Evolutionary conservation across 192 early-diverging fungal genomes (phyloP).

Genomic region (Thoreauomyces humboldtii): DNA sequence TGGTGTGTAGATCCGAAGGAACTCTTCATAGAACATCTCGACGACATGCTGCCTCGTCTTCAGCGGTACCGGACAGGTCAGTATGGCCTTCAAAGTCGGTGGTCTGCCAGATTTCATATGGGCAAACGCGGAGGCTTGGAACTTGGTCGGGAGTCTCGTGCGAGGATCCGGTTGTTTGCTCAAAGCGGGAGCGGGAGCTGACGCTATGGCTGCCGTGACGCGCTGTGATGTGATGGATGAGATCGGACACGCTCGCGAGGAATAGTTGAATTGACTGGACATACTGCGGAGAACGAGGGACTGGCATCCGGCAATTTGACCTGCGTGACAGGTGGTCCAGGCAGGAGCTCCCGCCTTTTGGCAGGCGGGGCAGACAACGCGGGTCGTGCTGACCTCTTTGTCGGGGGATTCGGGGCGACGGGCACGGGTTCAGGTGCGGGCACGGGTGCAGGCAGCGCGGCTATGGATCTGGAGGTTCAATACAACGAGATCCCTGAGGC

Average conservation of each 20-base stretch:
- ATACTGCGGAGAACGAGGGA: background rate
- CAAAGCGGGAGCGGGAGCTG: background rate
- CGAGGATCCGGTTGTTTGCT: background rate
- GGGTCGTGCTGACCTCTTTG: background rate
- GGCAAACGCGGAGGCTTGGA: background rate
- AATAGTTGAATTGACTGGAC: background rate
- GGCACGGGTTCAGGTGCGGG: background rate
- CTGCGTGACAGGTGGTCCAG: background rate
- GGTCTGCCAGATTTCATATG: slow-evolving; percentile 1
- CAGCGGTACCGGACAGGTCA: slow-evolving; percentile 33
- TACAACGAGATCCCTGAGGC: background rate
- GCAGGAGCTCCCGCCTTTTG: background rate
- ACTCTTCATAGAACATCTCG: slow-evolving; percentile 42
- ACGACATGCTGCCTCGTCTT: slow-evolving; percentile 36
- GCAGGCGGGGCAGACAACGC: background rate
- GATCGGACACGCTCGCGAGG: background rate
- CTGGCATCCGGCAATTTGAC: background rate
- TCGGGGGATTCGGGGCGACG: background rate
- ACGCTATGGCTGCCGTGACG: background rate
- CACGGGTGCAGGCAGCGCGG: background rate
- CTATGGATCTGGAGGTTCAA: background rate
- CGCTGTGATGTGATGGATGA: background rate
- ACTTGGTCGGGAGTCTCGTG: background rate
- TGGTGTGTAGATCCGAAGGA: slow-evolving; percentile 55
- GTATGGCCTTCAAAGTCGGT: background rate